Base-by-base conservation (phyloP, 805 yeast species). In the Yarrowia phangngaensis region DNA sequence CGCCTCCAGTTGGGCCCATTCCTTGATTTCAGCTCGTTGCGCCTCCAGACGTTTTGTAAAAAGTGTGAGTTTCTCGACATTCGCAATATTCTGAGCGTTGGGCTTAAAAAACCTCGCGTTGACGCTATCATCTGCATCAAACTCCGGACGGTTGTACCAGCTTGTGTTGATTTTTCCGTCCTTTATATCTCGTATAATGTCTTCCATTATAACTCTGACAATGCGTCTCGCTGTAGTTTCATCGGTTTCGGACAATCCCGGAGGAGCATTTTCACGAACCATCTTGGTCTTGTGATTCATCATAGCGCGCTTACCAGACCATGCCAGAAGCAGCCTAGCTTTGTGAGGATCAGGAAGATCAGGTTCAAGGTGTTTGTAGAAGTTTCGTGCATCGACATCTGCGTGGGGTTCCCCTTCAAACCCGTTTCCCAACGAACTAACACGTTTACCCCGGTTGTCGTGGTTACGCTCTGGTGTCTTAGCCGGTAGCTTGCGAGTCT, bases 401-500 rank as follows among this genome's bases (percentile, higher is more conserved):
- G 71, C 68, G 60, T 83, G 89, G 2, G 89, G 89, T 22, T 72
- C 73, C 0, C 59, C 60, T 6, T 54, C 70, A 55, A 77, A 78
- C 2, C 89, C 90, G 58, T 80, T 82, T 2, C 89, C 88, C 6
- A 83, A 74, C 0, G 88, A 80, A 58, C 84, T 82, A 2, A 80
- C 75, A 20, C 92, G 64, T 57, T 80, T 81, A 6, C 92, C 92
- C 24, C 92, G 67, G 47, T 58, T 67, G 34, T 63, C 64, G 30
- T 59, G 55, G 43, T 61, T 52, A 19, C 62, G 35, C 11, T 29
- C 48, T 3, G 35, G 48, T 4, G 48, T 29, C 27, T 41, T 30
- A 3, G 48, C 35, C 20, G 34, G 45, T 12, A 17, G 16, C 5
- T 27, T 38, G 4, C 45, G 41, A 28, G 22, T 38, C 6, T 26